A percentile compares a stretch with the other conserved stretches of the same genome.
Evolutionary conservation across 139 green algal genomes (phyloP).

Genomic region (Edaphochlamys debaryana): DNA sequence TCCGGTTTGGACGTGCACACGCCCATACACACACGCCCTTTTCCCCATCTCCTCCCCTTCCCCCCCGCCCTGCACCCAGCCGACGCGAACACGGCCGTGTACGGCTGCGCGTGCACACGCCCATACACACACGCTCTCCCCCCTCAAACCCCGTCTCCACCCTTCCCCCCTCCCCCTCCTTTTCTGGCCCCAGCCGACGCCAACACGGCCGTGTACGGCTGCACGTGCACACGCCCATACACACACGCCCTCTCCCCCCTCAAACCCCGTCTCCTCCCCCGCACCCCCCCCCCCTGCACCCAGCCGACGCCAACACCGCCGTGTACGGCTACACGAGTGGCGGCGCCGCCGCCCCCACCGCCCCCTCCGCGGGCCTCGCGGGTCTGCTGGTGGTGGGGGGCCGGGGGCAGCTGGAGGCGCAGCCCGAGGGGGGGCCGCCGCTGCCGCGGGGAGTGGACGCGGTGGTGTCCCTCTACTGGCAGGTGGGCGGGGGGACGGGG

Average conservation of each 20-base stretch:
- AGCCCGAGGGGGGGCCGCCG: not conserved
- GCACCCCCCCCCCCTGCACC: too few species aligned
- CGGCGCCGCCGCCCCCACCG: not conserved
- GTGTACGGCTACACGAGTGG: constrained; percentile 24
- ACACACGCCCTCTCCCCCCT: too few species aligned
- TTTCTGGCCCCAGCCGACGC: not conserved
- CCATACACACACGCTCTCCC: too few species aligned
- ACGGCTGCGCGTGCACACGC: constrained; percentile 25
- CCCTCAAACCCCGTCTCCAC: too few species aligned
- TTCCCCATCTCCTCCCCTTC: too few species aligned
- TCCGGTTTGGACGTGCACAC: not conserved
- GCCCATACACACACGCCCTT: too few species aligned
- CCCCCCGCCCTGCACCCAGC: too few species aligned
- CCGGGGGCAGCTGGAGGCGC: not conserved
- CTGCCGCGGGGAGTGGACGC: constrained; percentile 42
- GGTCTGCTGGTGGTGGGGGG: constrained; percentile 27
- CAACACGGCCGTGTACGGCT: not conserved
- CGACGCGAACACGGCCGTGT: not conserved
- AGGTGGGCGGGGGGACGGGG: not conserved
- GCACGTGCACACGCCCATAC: not conserved
- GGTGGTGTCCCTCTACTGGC: constrained; percentile 34
- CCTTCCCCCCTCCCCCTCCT: too few species aligned
- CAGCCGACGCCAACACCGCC: not conserved
- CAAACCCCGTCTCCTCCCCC: too few species aligned
- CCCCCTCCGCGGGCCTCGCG: constrained; percentile 28